Conservation (phyloP, 2,329 filamentous ascomycete species). For the Botrytis hyacinthi region DNA sequence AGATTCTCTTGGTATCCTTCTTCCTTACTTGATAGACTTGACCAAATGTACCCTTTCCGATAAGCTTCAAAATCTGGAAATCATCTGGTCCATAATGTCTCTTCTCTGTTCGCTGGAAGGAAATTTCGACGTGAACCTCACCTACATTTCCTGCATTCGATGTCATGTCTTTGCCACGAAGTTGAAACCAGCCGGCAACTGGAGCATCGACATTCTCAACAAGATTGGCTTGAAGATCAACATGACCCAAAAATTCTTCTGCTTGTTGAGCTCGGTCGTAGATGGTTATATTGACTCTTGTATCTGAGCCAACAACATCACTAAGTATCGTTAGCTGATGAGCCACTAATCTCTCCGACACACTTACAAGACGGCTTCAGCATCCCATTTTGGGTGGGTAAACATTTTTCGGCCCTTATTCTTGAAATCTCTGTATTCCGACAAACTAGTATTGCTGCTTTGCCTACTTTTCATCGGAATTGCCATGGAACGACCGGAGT, state of each 20-base stretch:
- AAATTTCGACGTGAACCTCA: slow-evolving; percentile 83
- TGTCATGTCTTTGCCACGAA: slow-evolving; percentile 64
- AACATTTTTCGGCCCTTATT: slow-evolving; percentile 59
- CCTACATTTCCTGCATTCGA: slow-evolving; percentile 69
- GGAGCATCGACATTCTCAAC: slow-evolving; percentile 64
- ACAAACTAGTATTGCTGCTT: slow-evolving; percentile 87
- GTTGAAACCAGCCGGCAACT: slow-evolving; percentile 79
- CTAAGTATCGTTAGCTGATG: slow-evolving; percentile 46
- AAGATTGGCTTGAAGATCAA: slow-evolving; percentile 73
- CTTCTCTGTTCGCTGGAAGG: slow-evolving; percentile 83
- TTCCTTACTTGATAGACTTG: slow-evolving; percentile 98
- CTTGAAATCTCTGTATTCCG: slow-evolving; percentile 58
- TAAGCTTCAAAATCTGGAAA: slow-evolving; percentile 92
- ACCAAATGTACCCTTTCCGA: slow-evolving; percentile 96
- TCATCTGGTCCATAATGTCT: slow-evolving; percentile 92
- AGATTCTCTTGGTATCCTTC: slow-evolving; percentile 92
- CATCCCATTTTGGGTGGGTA: slow-evolving; percentile 91
- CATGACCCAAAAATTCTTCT: slow-evolving; percentile 89
- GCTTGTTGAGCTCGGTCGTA: slow-evolving; percentile 79
- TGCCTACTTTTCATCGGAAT: slow-evolving; percentile 97
- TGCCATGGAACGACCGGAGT: slow-evolving; percentile 77
- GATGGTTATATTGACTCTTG: slow-evolving; percentile 87
- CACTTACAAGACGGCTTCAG: slow-evolving; percentile 89
- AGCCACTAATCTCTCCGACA: slow-evolving; percentile 11
- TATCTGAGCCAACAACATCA: slow-evolving; percentile 89